These are phyloP conservation scores for Hysterium pulicare DNA, from an alignment of 2,329 filamentous ascomycete genomes.

Conservation along the genomic window DNA sequence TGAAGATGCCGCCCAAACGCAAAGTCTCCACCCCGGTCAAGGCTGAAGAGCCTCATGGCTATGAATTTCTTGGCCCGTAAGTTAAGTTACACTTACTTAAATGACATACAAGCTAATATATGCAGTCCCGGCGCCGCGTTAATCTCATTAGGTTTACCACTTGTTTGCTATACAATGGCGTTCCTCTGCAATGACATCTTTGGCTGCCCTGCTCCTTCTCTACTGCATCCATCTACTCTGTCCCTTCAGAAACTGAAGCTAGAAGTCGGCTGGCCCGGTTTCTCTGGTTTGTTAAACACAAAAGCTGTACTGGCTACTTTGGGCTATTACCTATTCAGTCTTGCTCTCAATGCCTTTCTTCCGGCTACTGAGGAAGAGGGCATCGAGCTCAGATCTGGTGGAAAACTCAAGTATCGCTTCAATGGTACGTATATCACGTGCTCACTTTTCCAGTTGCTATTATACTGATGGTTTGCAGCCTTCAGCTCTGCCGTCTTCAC, in stretches of 20 bases:
- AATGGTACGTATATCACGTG: slow-evolving; percentile 41
- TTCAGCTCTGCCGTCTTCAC: slow-evolving; percentile 73
- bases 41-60: slow-evolving; percentile 30
- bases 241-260: slow-evolving; percentile 69
- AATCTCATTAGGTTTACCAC: slow-evolving; percentile 76
- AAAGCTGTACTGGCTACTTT: slow-evolving; percentile 67
- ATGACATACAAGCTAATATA: not conserved
- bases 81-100: slow-evolving; percentile 10
- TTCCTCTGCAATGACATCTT: slow-evolving; percentile 91
- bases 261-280: slow-evolving; percentile 81
- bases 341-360: slow-evolving; percentile 71
- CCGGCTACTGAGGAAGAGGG: slow-evolving; percentile 72
- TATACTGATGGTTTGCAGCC: slow-evolving; percentile 48
- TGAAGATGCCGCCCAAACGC: too few species aligned
- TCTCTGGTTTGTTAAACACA: slow-evolving; percentile 67
- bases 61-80: slow-evolving; percentile 41
- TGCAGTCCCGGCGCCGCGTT: slow-evolving; percentile 68
- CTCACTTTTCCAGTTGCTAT: slow-evolving; percentile 7
- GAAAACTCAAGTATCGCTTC: slow-evolving; percentile 76
- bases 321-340: slow-evolving; percentile 73
- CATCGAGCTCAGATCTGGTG: slow-evolving; percentile 65
- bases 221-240: slow-evolving; percentile 69
- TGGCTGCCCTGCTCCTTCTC: slow-evolving; percentile 82
- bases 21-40: too few species aligned
- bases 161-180: slow-evolving; percentile 73